These are phyloP conservation scores for Phaseolus coccineus DNA, from an alignment of 331 rosid genomes.

Conservation along the genomic window DNA sequence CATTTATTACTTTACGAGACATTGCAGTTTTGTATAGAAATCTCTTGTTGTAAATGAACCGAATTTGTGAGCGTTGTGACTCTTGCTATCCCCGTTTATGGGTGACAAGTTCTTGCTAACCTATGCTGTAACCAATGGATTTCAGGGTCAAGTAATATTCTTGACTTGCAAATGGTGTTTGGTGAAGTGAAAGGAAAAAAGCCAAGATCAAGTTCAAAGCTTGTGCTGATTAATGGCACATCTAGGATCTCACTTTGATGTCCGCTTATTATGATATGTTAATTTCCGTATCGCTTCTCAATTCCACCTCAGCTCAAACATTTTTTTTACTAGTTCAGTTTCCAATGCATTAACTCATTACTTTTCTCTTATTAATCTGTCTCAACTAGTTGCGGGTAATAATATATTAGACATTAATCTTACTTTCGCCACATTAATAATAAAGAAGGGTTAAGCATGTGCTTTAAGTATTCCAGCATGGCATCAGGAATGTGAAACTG, in stretches of 20 bases:
- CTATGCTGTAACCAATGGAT: slow-evolving; percentile 56
- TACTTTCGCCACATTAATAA: too few relatives aligned
- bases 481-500: not conserved
- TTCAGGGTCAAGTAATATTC: slow-evolving; percentile 46
- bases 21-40: slow-evolving; percentile 73
- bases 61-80: slow-evolving; percentile 60
- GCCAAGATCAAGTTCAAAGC: not conserved
- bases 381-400: not conserved
- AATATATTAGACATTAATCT: not conserved
- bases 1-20: slow-evolving; percentile 50
- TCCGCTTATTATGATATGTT: not conserved
- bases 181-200: not conserved
- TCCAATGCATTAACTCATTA: not conserved
- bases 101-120: slow-evolving; percentile 64
- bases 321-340: not conserved
- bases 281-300: not conserved
- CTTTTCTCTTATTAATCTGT: not conserved
- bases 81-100: slow-evolving; percentile 38
- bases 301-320: not conserved
- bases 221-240: not conserved
- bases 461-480: not conserved
- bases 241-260: not conserved
- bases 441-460: too few relatives aligned
- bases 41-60: slow-evolving; percentile 70
- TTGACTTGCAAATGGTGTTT: slow-evolving; percentile 41